Base-by-base conservation (phyloP, 768 basidiomycete species). In the Termitomyces sp. region DNA sequence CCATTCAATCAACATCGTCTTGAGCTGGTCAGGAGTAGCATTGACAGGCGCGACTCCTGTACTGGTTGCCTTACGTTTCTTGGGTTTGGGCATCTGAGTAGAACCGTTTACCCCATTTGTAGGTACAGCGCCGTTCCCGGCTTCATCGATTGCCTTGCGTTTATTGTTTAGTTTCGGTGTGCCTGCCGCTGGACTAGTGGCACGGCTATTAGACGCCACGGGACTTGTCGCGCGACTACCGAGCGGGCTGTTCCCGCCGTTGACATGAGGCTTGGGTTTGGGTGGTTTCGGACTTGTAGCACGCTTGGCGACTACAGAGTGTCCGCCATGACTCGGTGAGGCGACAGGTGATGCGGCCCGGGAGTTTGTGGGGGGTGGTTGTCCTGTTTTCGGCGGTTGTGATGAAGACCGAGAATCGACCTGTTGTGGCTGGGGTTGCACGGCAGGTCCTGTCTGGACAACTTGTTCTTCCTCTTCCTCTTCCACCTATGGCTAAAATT, bases 281-380 rank as follows among this genome's bases (percentile, higher is more conserved):
- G 82, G 81, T 10, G 70, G 74, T 62, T 89, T 90, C 4, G 91
- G 91, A 57, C 89, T 91, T 1, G 90, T 92, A 3, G 91, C 91
- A 16, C 91, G 84, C 70, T 88, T 88, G 2, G 91, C 91, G 15
- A 94, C 82, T 22, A 89, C 64, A 2, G 86, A 89, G 69, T 91
- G 89, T 0, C 90, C 91, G 35, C 88, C 85, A 59, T 86, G 76
- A 27, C 76, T 75, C 7, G 83, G 72, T 4, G 77, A 70, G 39
- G 79, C 70, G 10, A 72, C 72, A 9, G 86, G 86, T 3, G 88
- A 89, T 23, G 76, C 80, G 12, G 83, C 78, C 35, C 80, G 82
- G 29, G 88, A 86, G 50, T 70, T 74, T 12, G 71, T 59, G 5
- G 63, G 29, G 76, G 65, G 72, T 38, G 68, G 54, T 45, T 40